Percentiles rank a stretch among this genome's conserved stretches.
Evolutionary conservation across 176 grass and related monocot genomes (phyloP).

Genomic region (Rhynchospora tenuis): DNA sequence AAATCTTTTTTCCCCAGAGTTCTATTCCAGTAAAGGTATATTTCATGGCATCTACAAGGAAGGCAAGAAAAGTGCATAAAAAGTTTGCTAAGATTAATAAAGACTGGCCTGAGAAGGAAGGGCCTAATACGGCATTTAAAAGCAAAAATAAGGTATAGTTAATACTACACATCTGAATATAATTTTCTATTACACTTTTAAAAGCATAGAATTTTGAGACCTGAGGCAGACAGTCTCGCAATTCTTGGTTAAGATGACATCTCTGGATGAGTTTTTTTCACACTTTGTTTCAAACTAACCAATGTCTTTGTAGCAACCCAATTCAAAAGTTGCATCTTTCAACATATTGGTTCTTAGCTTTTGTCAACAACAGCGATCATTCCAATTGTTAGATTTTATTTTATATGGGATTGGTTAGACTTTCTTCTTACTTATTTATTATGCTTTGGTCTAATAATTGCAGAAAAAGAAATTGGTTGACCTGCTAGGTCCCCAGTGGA

Average conservation of each 20-base stretch:
- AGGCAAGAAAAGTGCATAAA: slow-evolving; percentile 71
- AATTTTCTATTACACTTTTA: background rate
- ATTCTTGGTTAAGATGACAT: background rate
- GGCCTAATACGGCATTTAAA: slow-evolving; percentile 37
- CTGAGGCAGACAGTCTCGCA: background rate
- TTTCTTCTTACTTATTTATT: slow-evolving; percentile 1
- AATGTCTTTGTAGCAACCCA: background rate
- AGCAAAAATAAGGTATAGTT: background rate
- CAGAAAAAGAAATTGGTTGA: slow-evolving; percentile 91
- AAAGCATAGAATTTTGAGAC: background rate
- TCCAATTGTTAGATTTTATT: background rate
- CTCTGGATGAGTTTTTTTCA: background rate
- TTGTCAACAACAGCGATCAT: background rate
- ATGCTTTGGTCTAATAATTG: slow-evolving; percentile 19
- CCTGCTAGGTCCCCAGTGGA: slow-evolving; percentile 88
- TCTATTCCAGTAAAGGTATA: slow-evolving; percentile 3
- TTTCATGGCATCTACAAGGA: slow-evolving; percentile 72
- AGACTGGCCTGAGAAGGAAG: slow-evolving; percentile 65
- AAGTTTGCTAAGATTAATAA: slow-evolving; percentile 61
- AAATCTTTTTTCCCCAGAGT: background rate
- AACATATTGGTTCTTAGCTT: background rate
- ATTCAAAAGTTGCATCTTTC: background rate
- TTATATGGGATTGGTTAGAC: background rate
- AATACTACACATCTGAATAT: background rate
- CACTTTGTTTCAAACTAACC: background rate